Evolutionary conservation across 2,329 filamentous ascomycete genomes (phyloP).

Genomic region (Aspergillus hortae): DNA sequence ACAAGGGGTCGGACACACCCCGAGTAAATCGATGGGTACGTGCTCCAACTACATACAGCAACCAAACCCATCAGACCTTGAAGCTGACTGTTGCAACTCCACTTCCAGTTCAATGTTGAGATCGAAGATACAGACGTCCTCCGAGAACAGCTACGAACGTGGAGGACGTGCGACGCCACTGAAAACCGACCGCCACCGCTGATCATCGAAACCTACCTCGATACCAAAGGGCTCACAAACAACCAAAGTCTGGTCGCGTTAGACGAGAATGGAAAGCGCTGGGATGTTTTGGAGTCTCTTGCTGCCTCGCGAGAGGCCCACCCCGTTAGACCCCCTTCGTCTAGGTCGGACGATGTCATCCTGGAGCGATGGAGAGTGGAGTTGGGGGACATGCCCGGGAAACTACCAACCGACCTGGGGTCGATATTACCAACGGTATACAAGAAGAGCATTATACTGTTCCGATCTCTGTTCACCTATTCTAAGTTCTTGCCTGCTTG

Average conservation of each 20-base stretch:
- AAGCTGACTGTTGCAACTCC: neutral
- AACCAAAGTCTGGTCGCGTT: constrained; percentile 84
- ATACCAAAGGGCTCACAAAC: constrained; percentile 71
- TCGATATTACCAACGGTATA: constrained; percentile 79
- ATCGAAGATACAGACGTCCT: constrained; percentile 90
- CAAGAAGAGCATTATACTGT: constrained; percentile 94
- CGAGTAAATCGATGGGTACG: constrained; percentile 85
- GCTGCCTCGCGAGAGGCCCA: constrained; percentile 55
- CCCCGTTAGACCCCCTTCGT: constrained; percentile 43
- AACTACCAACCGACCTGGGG: constrained; percentile 54
- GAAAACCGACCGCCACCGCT: constrained; percentile 76
- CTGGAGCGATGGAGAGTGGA: constrained; percentile 90
- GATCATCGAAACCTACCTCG: constrained; percentile 86
- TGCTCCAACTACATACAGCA: constrained; percentile 11
- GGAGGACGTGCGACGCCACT: constrained; percentile 75
- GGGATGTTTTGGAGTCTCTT: constrained; percentile 84
- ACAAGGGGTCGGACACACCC: constrained; percentile 54
- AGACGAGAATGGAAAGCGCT: constrained; percentile 85
- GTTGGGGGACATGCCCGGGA: constrained; percentile 60
- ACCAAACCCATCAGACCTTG: neutral
- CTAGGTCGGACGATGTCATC: constrained; percentile 65
- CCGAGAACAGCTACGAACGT: constrained; percentile 72
- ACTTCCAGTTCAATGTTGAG: constrained; percentile 86
- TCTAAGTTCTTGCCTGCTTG: constrained; percentile 80
- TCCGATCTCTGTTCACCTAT: constrained; percentile 80